Percentiles rank a stretch among this genome's conserved stretches.
Conservation (phyloP, 164 flowering plant species). For the Stephania japonica region DNA sequence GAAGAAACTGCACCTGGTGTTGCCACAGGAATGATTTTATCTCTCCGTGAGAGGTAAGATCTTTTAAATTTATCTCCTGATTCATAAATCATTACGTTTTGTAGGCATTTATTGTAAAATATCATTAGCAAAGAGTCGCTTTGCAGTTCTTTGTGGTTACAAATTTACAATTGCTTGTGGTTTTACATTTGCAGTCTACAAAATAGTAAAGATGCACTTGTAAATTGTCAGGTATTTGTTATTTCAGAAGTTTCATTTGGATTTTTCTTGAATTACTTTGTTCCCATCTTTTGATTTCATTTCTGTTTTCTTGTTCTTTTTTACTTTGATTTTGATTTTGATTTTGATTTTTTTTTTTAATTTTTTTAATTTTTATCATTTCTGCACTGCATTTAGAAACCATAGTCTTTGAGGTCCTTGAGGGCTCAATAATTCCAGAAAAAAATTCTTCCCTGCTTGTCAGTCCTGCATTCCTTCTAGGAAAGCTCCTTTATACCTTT, state of each 20-base stretch:
- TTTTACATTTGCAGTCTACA: constrained; percentile 61
- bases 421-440: background rate
- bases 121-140: background rate
- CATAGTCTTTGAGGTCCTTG: background rate
- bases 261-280: background rate
- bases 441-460: background rate
- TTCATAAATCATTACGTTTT: background rate
- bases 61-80: background rate
- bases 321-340: too few species aligned
- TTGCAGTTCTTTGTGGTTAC: background rate
- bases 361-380: background rate
- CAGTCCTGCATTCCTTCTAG: background rate
- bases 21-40: constrained; percentile 89
- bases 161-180: constrained; percentile 10
- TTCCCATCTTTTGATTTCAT: background rate
- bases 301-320: background rate
- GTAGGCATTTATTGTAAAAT: background rate
- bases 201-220: constrained; percentile 66
- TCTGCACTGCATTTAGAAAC: background rate
- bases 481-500: too few species aligned
- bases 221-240: constrained; percentile 61
- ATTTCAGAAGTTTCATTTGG: background rate
- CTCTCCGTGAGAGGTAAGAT: constrained; percentile 85
- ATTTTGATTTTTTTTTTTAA: too few species aligned
- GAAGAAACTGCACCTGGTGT: constrained; percentile 94